These are phyloP conservation scores for Cenchrus purpureus DNA, from an alignment of 176 grass and related monocot species.

Conservation along the genomic window DNA sequence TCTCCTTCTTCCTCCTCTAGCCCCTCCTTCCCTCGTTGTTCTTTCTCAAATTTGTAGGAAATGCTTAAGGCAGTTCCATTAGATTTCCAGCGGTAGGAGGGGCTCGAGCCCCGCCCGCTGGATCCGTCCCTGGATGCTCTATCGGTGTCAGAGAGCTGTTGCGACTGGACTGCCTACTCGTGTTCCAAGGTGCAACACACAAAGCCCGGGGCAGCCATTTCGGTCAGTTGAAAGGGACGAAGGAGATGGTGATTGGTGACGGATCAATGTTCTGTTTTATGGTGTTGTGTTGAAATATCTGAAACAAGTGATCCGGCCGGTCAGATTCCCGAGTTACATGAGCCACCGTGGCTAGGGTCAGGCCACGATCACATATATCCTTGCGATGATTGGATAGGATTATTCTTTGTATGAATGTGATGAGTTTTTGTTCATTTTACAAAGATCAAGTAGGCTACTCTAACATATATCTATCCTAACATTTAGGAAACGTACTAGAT, in stretches of 20 bases:
- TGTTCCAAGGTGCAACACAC: background rate
- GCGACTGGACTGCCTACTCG: background rate
- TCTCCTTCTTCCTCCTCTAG: too few species aligned
- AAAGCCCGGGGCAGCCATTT: background rate
- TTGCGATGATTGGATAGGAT: background rate
- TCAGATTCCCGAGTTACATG: background rate
- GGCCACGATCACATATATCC: background rate
- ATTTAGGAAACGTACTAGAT: too few species aligned
- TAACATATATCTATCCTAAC: too few species aligned
- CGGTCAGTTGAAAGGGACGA: background rate
- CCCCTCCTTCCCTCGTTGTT: too few species aligned
- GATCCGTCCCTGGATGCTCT: background rate
- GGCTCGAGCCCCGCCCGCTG: too few species aligned
- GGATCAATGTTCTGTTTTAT: background rate
- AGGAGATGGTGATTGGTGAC: background rate
- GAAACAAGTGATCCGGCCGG: background rate
- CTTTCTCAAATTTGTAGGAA: too few species aligned
- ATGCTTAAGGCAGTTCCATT: too few species aligned
- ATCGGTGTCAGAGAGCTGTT: slow-evolving; percentile 13
- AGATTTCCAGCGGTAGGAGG: too few species aligned
- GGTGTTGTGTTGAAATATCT: background rate
- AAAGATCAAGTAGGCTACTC: too few species aligned
- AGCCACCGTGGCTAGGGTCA: background rate
- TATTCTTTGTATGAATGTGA: background rate
- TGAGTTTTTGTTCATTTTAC: too few species aligned